phyloP scores from a whole-genome alignment of 78 protist species.

The Polysphondylium violaceum region DNA sequence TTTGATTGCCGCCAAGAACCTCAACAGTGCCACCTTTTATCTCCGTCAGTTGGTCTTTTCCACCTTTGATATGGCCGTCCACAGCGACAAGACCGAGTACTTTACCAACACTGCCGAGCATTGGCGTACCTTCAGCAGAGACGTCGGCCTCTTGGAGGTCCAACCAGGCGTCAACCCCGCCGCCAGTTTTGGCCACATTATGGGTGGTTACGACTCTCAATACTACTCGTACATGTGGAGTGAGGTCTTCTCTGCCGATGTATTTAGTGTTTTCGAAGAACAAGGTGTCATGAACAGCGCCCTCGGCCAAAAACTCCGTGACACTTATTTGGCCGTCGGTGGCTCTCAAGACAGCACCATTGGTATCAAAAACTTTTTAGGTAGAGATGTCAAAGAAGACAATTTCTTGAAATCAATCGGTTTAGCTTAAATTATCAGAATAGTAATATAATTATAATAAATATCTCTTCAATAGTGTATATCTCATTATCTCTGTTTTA shows the following conservation, averaged over 20 bases:
- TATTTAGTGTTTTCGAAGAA: slow-evolving; percentile 55
- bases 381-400: slow-evolving; percentile 70
- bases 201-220: slow-evolving; percentile 88
- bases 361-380: slow-evolving; percentile 79
- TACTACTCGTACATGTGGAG: slow-evolving; percentile 90
- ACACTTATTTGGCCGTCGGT: slow-evolving; percentile 64
- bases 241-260: slow-evolving; percentile 72
- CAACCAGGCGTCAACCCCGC: slow-evolving; percentile 78
- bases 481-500: too few species aligned
- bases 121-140: neutral
- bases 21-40: slow-evolving; percentile 11
- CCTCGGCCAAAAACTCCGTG: slow-evolving; percentile 62
- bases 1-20: slow-evolving; percentile 24
- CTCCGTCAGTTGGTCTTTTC: slow-evolving; percentile 43
- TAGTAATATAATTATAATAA: too few species aligned
- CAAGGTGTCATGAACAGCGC: slow-evolving; percentile 67
- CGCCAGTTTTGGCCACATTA: slow-evolving; percentile 75
- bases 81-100: neutral
- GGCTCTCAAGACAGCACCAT: slow-evolving; percentile 76
- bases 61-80: slow-evolving; percentile 39
- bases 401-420: slow-evolving; percentile 86
- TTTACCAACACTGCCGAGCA: neutral
- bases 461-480: too few species aligned
- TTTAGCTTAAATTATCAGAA: too few species aligned
- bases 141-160: slow-evolving; percentile 14